Conservation (phyloP, 768 basidiomycete genomes). For the Scleroderma citrinum region DNA sequence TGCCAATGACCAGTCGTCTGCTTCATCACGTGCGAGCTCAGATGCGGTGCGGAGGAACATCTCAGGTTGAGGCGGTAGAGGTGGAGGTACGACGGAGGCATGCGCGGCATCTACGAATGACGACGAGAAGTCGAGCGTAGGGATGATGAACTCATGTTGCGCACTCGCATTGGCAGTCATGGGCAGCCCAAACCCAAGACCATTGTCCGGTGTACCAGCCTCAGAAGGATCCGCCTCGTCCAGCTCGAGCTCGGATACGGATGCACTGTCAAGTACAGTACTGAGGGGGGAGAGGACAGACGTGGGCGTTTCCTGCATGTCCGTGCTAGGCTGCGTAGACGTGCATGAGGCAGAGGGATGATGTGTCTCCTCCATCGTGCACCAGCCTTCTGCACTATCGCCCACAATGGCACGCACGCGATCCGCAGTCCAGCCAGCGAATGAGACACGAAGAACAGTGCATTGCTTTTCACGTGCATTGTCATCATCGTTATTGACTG, state of each 20-base stretch:
- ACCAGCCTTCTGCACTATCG: constrained; percentile 71
- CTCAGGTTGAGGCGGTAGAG: constrained; percentile 14
- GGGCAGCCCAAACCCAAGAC: constrained; percentile 8
- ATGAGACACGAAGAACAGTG: constrained; percentile 61
- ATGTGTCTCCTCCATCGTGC: constrained; percentile 62
- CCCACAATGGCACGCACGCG: constrained; percentile 66
- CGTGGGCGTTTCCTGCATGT: not conserved
- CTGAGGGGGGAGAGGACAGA: constrained; percentile 3
- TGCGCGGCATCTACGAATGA: constrained; percentile 24
- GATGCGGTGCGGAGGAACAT: constrained; percentile 19
- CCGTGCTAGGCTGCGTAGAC: constrained; percentile 2
- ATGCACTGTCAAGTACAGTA: constrained; percentile 5
- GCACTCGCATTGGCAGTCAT: constrained; percentile 40
- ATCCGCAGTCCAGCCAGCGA: constrained; percentile 65
- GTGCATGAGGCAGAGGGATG: constrained; percentile 8
- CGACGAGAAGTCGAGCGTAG: constrained; percentile 68
- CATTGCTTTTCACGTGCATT: constrained; percentile 44
- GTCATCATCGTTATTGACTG: constrained; percentile 13
- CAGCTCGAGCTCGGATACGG: constrained; percentile 5
- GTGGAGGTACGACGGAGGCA: not conserved
- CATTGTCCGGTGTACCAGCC: constrained; percentile 2
- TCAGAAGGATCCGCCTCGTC: constrained; percentile 4
- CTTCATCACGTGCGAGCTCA: constrained; percentile 14
- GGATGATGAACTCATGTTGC: constrained; percentile 66
- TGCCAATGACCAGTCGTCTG: not conserved